These are phyloP conservation scores for Mycena venus DNA, from an alignment of 768 basidiomycete species.

Conservation along the genomic window DNA sequence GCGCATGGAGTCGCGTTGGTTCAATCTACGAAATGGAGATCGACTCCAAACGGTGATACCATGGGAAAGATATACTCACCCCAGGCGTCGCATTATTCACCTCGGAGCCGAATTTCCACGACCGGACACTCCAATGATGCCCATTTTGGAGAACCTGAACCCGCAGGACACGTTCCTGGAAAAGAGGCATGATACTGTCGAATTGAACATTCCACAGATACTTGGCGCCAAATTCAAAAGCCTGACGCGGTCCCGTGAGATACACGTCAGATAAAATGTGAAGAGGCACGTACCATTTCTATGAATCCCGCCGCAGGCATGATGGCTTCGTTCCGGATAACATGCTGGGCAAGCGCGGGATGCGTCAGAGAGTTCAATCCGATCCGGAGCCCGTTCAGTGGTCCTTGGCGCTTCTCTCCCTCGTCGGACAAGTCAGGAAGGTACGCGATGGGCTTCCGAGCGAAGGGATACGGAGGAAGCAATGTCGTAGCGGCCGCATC, in stretches of 20 bases:
- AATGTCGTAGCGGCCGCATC: conserved; percentile 44
- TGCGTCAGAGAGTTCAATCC: conserved; percentile 50
- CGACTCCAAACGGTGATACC: too few species aligned
- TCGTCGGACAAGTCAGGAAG: conserved; percentile 30
- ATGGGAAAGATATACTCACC: too few species aligned
- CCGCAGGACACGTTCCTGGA: too few species aligned
- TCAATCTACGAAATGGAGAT: too few species aligned
- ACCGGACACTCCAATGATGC: too few species aligned
- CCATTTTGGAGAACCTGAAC: too few species aligned
- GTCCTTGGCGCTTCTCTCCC: conserved; percentile 47
- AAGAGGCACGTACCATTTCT: conserved; percentile 42
- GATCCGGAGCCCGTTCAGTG: conserved; percentile 50
- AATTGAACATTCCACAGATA: conserved; percentile 29
- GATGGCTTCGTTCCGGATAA: conserved; percentile 55
- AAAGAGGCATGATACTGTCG: too few species aligned
- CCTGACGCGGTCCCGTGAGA: too few species aligned
- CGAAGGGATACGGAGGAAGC: conserved; percentile 48
- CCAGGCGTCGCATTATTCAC: too few species aligned
- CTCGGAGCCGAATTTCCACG: too few species aligned
- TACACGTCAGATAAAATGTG: conserved; percentile 23
- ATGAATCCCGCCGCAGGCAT: conserved; percentile 57
- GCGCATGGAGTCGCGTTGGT: too few species aligned
- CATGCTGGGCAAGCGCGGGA: conserved; percentile 54
- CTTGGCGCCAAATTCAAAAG: too few species aligned
- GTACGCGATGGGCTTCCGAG: conserved; percentile 37